phyloP scores from a whole-genome alignment of 2,329 filamentous ascomycete species.

The Dichotomopilus funicola region DNA sequence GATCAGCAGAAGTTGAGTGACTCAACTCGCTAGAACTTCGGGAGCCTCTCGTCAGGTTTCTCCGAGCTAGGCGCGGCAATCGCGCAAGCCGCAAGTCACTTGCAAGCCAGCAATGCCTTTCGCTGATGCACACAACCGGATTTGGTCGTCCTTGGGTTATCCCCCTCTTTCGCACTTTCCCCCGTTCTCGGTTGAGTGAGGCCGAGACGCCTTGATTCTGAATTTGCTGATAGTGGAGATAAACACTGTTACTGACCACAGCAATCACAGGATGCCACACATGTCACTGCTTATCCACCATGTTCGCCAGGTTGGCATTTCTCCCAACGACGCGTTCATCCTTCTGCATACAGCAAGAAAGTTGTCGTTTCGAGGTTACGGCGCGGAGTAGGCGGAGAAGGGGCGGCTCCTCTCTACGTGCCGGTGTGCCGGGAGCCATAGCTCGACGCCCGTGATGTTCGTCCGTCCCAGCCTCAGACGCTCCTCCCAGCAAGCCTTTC shows the following conservation, averaged over 20 bases:
- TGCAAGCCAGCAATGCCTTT: not conserved
- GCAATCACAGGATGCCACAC: slow-evolving; percentile 22
- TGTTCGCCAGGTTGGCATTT: slow-evolving; percentile 4
- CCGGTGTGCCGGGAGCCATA: no score
- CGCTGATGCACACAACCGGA: not conserved
- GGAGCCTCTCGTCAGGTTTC: not conserved
- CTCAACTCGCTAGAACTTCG: not conserved
- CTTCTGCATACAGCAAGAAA: no score
- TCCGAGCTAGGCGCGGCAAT: slow-evolving; percentile 5
- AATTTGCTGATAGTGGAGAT: slow-evolving; percentile 9
- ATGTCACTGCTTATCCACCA: slow-evolving; percentile 6
- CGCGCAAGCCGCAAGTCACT: slow-evolving; percentile 1
- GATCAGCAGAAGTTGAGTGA: not conserved
- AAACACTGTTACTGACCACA: slow-evolving; percentile 5
- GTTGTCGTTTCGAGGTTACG: no score
- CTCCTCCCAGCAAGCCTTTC: no score
- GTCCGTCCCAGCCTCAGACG: no score
- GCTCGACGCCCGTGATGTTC: no score
- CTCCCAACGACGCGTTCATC: not conserved
- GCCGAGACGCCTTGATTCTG: slow-evolving; percentile 9
- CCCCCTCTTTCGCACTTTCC: not conserved
- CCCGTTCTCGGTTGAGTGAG: not conserved
- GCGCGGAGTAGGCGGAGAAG: no score
- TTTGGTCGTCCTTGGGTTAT: not conserved
- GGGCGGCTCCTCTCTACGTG: no score